Base-by-base conservation (phyloP, 1,284 basidiomycete genomes). In the Malassezia psittaci region DNA sequence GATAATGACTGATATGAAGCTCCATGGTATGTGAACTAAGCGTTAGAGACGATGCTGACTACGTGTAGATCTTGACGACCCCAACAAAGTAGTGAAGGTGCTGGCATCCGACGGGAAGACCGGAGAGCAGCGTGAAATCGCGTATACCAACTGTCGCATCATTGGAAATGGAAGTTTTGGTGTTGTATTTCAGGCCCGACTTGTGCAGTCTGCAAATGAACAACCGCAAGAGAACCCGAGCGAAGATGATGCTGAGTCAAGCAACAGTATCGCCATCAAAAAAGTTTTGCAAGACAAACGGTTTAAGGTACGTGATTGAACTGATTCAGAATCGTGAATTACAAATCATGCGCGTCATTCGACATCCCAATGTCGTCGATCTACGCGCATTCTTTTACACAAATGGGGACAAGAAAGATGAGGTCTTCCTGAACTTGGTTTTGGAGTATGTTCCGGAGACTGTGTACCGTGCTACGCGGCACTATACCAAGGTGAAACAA, bases 331-430 rank as follows among this genome's bases (percentile, higher is more conserved):
- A 98, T 80, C 93, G 93, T 73, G 93, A 99, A 79, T 81, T 99
- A 54, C 94, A 98, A 79, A 98, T 99, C 77, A 99, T 99, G 93
- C 83, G 91, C 71, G 85, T 96, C 51, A 90, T 98, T 50, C 84
- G 83, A 64, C 93, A 98, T 79, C 94, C 94, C 51, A 98, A 98
- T 75, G 93, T 98, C 41, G 90, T 94, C 69, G 93, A 96, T 73
- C 83, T 99, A 64, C 87, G 88, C 69, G 90, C 91, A 2, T 99
- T 94, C 79, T 99, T 98, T 81, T 98, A 99, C 78, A 91, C 93
- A 52, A 96, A 91, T 73, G 93, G 93, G 55, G 94, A 98, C 80
- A 96, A 96, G 88, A 96, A 96, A 82, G 93, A 99, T 78, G 93
- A 99, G 81, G 90, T 99, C 55, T 99, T 94, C 79, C 85, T 99